phyloP scores from a whole-genome alignment of 768 basidiomycete species.

The Termitomyces sp. region DNA sequence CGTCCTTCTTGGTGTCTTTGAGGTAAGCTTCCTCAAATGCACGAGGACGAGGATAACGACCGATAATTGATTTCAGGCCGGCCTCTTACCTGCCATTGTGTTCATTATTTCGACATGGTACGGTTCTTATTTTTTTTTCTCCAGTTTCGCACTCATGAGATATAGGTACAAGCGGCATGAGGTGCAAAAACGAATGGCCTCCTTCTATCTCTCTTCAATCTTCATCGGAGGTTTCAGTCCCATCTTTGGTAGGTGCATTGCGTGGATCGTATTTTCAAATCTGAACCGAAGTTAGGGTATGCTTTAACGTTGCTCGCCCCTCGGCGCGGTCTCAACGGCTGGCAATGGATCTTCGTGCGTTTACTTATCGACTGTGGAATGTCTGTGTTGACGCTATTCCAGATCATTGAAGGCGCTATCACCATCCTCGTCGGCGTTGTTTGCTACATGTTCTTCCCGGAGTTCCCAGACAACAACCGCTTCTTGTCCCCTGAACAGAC shows the following conservation, averaged over 20 bases:
- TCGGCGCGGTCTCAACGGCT: conserved; percentile 13
- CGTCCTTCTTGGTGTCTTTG: conserved; percentile 34
- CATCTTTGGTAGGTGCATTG: conserved; percentile 14
- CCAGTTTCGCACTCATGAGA: not conserved
- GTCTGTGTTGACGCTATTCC: conserved; percentile 2
- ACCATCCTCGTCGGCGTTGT: conserved; percentile 19
- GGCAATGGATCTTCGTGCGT: conserved; percentile 25
- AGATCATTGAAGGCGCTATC: conserved; percentile 23
- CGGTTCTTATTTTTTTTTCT: not conserved
- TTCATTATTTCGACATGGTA: conserved; percentile 4
- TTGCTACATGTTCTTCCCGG: conserved; percentile 18
- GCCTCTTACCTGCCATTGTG: not conserved
- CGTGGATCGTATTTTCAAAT: not conserved
- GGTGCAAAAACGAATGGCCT: conserved; percentile 33
- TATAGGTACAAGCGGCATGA: conserved; percentile 33
- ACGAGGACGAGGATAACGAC: not conserved
- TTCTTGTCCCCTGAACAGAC: conserved; percentile 33
- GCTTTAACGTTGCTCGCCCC: conserved; percentile 11
- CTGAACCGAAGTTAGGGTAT: conserved; percentile 8
- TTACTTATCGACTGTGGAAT: not conserved
- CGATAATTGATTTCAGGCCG: not conserved
- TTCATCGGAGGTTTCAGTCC: conserved; percentile 23
- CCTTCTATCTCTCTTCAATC: conserved; percentile 28
- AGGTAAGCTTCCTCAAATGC: conserved; percentile 19
- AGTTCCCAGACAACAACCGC: conserved; percentile 22